These are phyloP conservation scores for Nemophila menziesii DNA, from an alignment of 257 asterid species.

Conservation along the genomic window DNA sequence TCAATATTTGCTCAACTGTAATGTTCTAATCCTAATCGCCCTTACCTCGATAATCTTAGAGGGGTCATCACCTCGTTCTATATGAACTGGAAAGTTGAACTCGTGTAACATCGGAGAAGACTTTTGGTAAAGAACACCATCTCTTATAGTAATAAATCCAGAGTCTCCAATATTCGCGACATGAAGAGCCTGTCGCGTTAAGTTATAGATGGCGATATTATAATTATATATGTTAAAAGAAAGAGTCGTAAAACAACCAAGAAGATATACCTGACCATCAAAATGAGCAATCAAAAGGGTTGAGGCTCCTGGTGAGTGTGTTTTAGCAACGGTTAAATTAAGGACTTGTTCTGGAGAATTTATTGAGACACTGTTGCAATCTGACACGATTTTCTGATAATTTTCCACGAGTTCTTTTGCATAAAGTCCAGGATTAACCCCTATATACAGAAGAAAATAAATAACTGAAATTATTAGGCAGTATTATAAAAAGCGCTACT, in stretches of 20 bases:
- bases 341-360: slow-evolving; percentile 47
- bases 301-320: slow-evolving; percentile 57
- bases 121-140: slow-evolving; percentile 42
- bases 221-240: neutral
- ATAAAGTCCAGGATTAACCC: slow-evolving; percentile 54
- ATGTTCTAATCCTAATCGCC: neutral
- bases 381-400: slow-evolving; percentile 36
- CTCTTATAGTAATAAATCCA: slow-evolving; percentile 54
- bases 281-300: slow-evolving; percentile 53
- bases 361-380: slow-evolving; percentile 16
- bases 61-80: slow-evolving; percentile 46
- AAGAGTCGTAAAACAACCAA: neutral
- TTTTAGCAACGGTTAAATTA: slow-evolving; percentile 32
- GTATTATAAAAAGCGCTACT: no score
- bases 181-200: slow-evolving; percentile 42
- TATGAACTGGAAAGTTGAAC: slow-evolving; percentile 55
- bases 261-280: slow-evolving; percentile 58
- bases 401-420: slow-evolving; percentile 57
- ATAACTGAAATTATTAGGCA: neutral
- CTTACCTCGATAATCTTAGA: slow-evolving; percentile 61
- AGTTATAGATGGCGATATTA: neutral
- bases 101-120: slow-evolving; percentile 63
- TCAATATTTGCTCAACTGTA: neutral
- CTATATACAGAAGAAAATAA: slow-evolving; percentile 19
- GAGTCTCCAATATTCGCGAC: slow-evolving; percentile 84